Base-by-base conservation (phyloP, 306 rosid species). In the Begonia masoniana region DNA sequence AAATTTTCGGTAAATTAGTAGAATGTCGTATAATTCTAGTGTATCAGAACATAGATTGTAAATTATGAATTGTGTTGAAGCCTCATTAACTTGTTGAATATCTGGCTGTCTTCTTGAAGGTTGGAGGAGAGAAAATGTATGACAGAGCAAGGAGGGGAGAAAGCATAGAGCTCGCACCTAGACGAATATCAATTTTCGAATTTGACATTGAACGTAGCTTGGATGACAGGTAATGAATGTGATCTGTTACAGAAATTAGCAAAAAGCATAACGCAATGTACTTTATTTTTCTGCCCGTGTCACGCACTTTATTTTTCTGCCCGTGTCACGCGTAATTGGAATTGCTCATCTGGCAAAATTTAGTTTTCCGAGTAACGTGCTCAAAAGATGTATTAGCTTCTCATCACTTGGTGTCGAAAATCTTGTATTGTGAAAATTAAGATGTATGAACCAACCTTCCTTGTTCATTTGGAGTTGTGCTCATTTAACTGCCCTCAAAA, bases 101-200 rank as follows among this genome's bases (percentile, higher is more conserved):
- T 9, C 47, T 45, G n/a, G 7, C 49, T 45, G 49, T 41, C 24
- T 63, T 58, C 46, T 76, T 56, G 49, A 51, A 91, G 97, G 91
- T 91, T 43, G 97, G 97, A 66, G 97, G 97, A 47, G 97, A 91
- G 71, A 91, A 64, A 68, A 62, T 91, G 95, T 91, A 91, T 58
- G 95, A 91, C 39, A 91, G 85, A 71, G 97, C 97, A 73, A 85
- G 97, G 74, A 80, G 88, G 70, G 97, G 97, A 63, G 95, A 91
- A 75, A 91, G 83, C 69, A 74, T 85, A 41, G 97, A 91, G 64
- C 97, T 91, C 58, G 76, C 97, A 13, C 95, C 97, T 1, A 75
- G 97, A 69, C 84, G 76, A 46, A 83, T 91, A 62, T 91, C 97
- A 63, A 76, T 91, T 52, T 85, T 78, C 83, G 76, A 76, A 78